A percentile compares a stretch with the other conserved stretches of the same genome.
These are phyloP conservation scores for Acanthamoeba polyphaga DNA, from an alignment of 208 protist genomes.

Conservation along the genomic window DNA sequence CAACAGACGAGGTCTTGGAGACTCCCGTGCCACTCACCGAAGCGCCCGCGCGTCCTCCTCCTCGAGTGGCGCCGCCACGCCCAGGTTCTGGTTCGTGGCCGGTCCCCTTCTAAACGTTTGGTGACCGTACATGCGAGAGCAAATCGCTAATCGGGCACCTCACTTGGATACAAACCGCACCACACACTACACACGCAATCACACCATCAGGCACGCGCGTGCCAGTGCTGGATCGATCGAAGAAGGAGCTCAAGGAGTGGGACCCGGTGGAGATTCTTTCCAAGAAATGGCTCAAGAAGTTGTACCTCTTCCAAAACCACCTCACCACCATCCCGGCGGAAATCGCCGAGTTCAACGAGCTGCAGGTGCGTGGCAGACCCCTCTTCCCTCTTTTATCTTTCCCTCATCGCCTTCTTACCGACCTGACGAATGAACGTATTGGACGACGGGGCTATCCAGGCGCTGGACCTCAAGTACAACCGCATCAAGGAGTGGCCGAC, in stretches of 20 bases:
- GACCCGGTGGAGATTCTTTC: constrained; percentile 31
- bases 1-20: background rate
- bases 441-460: background rate
- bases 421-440: no score
- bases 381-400: background rate
- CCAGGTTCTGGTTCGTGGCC: background rate
- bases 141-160: no score
- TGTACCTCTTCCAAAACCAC: constrained; percentile 74
- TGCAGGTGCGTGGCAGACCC: background rate
- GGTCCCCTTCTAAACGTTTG: background rate
- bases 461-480: constrained; percentile 73
- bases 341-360: constrained; percentile 19
- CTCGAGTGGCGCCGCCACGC: constrained; percentile 24
- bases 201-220: background rate
- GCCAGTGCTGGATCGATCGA: constrained; percentile 69
- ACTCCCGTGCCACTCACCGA: background rate
- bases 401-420: background rate
- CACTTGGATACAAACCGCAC: no score
- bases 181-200: background rate
- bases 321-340: constrained; percentile 34
- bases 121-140: no score
- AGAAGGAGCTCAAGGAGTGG: constrained; percentile 71
- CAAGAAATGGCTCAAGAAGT: constrained; percentile 71
- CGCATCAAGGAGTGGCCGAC: constrained; percentile 32
- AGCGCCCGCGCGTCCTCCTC: background rate